Percentiles rank a stretch among this genome's conserved stretches.
Conservation (phyloP, 176 grass and related monocot species). For the Aegilops bicornis region DNA sequence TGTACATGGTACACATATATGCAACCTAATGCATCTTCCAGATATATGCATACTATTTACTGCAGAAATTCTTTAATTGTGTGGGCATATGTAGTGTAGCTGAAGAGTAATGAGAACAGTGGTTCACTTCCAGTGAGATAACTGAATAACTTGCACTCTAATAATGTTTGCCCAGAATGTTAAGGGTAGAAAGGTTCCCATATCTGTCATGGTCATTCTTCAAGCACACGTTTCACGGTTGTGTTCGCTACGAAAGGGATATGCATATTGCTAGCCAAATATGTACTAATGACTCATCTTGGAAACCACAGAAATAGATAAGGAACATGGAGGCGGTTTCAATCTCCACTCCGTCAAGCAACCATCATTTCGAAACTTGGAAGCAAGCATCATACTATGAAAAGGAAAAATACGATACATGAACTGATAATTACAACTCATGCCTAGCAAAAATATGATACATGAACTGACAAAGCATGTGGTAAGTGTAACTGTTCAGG, state of each 20-base stretch:
- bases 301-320: too few relatives aligned
- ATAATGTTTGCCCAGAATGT: background rate
- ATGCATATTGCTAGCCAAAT: background rate
- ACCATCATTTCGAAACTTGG: background rate
- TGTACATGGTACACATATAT: background rate
- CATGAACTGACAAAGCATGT: background rate
- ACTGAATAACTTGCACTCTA: background rate
- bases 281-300: background rate
- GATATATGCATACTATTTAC: background rate
- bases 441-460: background rate
- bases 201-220: background rate
- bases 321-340: too few relatives aligned
- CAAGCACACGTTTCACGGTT: background rate
- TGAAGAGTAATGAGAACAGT: background rate
- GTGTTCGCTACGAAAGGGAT: background rate
- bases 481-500: background rate
- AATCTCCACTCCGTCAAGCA: background rate
- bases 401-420: background rate
- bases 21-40: background rate
- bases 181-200: background rate
- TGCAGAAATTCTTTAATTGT: background rate
- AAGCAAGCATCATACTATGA: background rate
- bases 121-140: background rate
- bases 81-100: background rate
- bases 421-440: constrained; percentile 8